These are phyloP conservation scores for Phytophthora foliorum DNA, from an alignment of 352 stramenopile species.

Conservation along the genomic window DNA sequence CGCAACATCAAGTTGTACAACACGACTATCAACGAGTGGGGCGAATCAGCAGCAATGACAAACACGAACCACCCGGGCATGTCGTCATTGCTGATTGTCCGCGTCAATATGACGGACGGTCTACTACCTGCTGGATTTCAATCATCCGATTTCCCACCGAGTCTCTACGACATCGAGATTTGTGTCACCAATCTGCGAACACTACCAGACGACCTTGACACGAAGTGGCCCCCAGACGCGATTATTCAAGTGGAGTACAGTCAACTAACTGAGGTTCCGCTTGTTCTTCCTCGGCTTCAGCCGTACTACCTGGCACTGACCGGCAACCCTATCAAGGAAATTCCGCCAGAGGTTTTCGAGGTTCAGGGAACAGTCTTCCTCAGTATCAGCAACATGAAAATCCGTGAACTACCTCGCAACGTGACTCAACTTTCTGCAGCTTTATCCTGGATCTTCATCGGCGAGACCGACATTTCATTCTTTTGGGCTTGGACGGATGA, in stretches of 20 bases:
- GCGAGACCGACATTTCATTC: slow-evolving; percentile 21
- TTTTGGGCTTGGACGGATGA: slow-evolving; percentile 32
- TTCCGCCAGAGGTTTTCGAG: slow-evolving; percentile 33
- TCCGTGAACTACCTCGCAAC: slow-evolving; percentile 25
- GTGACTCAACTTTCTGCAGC: slow-evolving; percentile 17
- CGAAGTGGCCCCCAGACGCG: slow-evolving; percentile 31
- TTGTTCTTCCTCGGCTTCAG: slow-evolving; percentile 22
- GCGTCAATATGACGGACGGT: slow-evolving; percentile 41
- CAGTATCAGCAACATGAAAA: slow-evolving; percentile 26
- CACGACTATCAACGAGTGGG: slow-evolving; percentile 37
- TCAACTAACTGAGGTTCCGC: slow-evolving; percentile 18
- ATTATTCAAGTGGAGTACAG: slow-evolving; percentile 38
- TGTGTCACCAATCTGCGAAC: slow-evolving; percentile 36
- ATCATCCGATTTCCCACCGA: slow-evolving; percentile 33
- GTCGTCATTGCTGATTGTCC: slow-evolving; percentile 37
- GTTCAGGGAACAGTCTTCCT: slow-evolving; percentile 13
- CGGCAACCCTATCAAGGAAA: slow-evolving; percentile 34
- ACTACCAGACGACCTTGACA: slow-evolving; percentile 40
- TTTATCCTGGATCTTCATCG: slow-evolving; percentile 11
- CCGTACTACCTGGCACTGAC: slow-evolving; percentile 36
- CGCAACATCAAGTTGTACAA: slow-evolving; percentile 49
- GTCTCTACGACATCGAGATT: slow-evolving; percentile 45
- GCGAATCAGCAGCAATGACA: slow-evolving; percentile 25
- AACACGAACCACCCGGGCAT: slow-evolving; percentile 29
- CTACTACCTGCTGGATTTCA: slow-evolving; percentile 42